A percentile compares a stretch with the other conserved stretches of the same genome.
Evolutionary conservation across 208 protist species (phyloP).

Genomic region (Leishmania mexicana): DNA sequence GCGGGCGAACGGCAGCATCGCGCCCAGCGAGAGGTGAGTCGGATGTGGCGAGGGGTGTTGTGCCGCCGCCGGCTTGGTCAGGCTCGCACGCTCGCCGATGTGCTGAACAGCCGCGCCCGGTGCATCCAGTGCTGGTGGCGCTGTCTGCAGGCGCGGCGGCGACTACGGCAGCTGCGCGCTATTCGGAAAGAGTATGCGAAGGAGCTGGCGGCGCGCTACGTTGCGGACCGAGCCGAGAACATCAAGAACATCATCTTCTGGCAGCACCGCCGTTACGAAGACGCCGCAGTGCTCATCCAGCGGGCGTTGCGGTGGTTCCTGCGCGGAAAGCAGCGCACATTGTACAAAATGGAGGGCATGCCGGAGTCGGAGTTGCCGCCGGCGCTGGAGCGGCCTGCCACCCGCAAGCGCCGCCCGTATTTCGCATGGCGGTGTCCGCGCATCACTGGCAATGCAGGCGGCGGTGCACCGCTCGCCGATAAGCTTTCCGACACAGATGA

Average conservation of each 20-base stretch:
- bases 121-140: conserved; percentile 89
- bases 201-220: conserved; percentile 45
- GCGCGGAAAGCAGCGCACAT: conserved; percentile 29
- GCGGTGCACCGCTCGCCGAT: conserved; percentile 18
- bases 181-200: conserved; percentile 57
- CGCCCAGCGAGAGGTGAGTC: conserved; percentile 67
- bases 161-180: conserved; percentile 30
- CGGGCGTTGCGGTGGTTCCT: conserved; percentile 67
- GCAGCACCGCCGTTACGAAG: conserved; percentile 72
- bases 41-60: conserved; percentile 81
- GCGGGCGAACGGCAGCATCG: conserved; percentile 65
- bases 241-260: conserved; percentile 74
- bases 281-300: conserved; percentile 70
- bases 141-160: conserved; percentile 38
- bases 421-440: conserved; percentile 66
- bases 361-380: conserved; percentile 36
- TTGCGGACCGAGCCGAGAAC: conserved; percentile 38
- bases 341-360: conserved; percentile 18
- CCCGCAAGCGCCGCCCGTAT: conserved; percentile 42
- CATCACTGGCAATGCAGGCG: too few relatives aligned
- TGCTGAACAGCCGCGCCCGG: conserved; percentile 54
- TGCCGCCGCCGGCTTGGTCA: conserved; percentile 64
- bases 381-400: conserved; percentile 36
- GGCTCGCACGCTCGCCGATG: conserved; percentile 38
- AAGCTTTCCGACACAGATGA: neutral